Evolutionary conservation across 805 yeast species (phyloP).

Genomic region (Jamesozyma gamospora): DNA sequence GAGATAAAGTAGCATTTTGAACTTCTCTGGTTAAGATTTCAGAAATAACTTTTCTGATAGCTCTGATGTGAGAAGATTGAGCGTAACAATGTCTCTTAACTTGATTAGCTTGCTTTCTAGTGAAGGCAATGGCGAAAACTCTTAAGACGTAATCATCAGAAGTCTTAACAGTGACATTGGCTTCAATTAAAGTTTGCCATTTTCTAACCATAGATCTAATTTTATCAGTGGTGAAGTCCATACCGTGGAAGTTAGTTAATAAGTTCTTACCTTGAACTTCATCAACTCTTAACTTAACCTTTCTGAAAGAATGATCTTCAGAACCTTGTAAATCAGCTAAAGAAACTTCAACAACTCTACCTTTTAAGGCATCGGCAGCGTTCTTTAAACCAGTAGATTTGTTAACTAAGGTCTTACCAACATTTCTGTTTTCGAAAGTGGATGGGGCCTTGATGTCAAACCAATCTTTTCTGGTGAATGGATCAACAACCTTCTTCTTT

Average conservation of each 20-base stretch:
- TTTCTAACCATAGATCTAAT: constrained; percentile 94
- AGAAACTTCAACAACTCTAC: constrained; percentile 91
- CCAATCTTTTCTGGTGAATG: constrained; percentile 99
- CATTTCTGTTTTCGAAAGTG: constrained; percentile 95
- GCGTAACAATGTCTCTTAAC: constrained; percentile 96
- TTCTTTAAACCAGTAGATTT: constrained; percentile 95
- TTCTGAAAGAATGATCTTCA: constrained; percentile 97
- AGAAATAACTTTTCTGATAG: constrained; percentile 91
- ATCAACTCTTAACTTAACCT: constrained; percentile 93
- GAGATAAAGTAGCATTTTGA: constrained; percentile 87
- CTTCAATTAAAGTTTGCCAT: constrained; percentile 98
- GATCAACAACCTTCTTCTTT: constrained; percentile 98
- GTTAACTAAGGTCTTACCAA: constrained; percentile 97
- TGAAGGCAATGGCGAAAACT: constrained; percentile 95
- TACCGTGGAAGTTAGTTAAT: constrained; percentile 98
- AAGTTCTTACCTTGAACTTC: constrained; percentile 98
- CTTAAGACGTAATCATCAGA: constrained; percentile 94
- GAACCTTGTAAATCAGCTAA: constrained; percentile 97
- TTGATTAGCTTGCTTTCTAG: constrained; percentile 94
- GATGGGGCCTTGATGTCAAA: constrained; percentile 97
- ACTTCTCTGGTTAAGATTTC: constrained; percentile 97
- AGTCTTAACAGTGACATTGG: constrained; percentile 95
- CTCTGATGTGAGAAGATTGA: constrained; percentile 93
- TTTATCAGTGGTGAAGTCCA: constrained; percentile 96
- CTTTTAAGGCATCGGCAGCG: constrained; percentile 96